Evolutionary conservation across 164 flowering plant genomes (phyloP).

Genomic region (Chimonanthus salicifolius): DNA sequence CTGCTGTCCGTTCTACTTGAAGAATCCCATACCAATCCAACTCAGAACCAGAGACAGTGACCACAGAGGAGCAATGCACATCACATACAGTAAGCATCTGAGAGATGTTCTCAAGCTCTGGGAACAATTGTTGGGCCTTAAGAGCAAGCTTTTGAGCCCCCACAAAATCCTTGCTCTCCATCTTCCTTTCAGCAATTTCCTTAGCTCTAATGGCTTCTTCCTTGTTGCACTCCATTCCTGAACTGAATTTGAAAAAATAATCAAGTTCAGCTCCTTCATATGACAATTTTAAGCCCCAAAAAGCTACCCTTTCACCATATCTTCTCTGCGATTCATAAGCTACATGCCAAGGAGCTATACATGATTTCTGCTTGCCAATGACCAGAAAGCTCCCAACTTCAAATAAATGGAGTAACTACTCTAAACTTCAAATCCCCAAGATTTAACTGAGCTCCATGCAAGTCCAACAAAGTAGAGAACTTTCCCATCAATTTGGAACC

Average conservation of each 20-base stretch:
- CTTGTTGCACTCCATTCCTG: slow-evolving; percentile 78
- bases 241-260: background rate
- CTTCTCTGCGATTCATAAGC: background rate
- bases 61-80: slow-evolving; percentile 67
- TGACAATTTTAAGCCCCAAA: background rate
- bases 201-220: slow-evolving; percentile 81
- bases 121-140: slow-evolving; percentile 61
- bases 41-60: slow-evolving; percentile 39
- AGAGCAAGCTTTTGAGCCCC: slow-evolving; percentile 54
- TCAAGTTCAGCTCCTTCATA: slow-evolving; percentile 5
- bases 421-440: background rate
- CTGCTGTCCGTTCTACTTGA: slow-evolving; percentile 54
- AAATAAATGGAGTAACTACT: background rate
- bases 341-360: background rate
- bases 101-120: slow-evolving; percentile 51
- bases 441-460: no score
- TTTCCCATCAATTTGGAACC: no score
- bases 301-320: background rate
- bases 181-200: slow-evolving; percentile 58
- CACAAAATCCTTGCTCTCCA: slow-evolving; percentile 55
- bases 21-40: slow-evolving; percentile 80
- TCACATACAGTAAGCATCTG: slow-evolving; percentile 73
- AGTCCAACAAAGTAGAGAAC: no score
- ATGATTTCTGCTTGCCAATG: background rate
- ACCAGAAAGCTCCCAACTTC: background rate